Evolutionary conservation across 495 filamentous ascomycete species (phyloP), one percentile per base, ranked within the genome.

Genomic region (Penicillium parvum): DNA sequence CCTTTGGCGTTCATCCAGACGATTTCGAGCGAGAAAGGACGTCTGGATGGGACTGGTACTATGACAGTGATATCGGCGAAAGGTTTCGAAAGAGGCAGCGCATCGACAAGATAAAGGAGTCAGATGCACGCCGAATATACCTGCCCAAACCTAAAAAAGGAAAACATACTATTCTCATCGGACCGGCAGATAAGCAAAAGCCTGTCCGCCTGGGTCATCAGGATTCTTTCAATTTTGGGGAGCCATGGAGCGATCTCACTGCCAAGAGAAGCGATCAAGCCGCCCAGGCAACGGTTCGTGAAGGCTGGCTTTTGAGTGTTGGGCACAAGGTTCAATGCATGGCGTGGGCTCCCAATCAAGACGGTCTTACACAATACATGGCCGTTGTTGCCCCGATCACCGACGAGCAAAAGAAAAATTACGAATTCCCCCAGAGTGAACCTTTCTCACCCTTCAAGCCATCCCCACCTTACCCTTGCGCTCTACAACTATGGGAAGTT

Each of bases 401-500:
- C 12, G 47, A 62, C 11, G 60, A 60, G 16, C 65, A 69, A 45
- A 70, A 63, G 27, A 47, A 48, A 3, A 19, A 40, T 5, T 50
- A 54, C 30, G 15, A 30, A n/a, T n/a, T n/a, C 4, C 37, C n/a
- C 23, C 38, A 12, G 40, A 36, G 5, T 18, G 45, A 39, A 45
- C 55, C 25, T 53, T 63, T 16, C 64, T 48, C 74, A 23, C 62
- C 77, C 10, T 81, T 79, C 53, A 53, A 64, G 10, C 63, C 75
- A 3, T 65, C 66, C 4, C 44, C 60, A 9, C 59, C 69, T 34
- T 72, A 66, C 45, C 74, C 76, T 22, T 65, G 65, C 26, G 66
- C 69, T 15, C 55, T 84, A 28, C 80, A 83, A 38, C 69, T 84
- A 0, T 85, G 81, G 81, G 58, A 71, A 3, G 78, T 85, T 57